Percentiles rank a stretch among this genome's conserved stretches.
phyloP scores from a whole-genome alignment of 306 rosid genomes.

The Arachis hypogaea region DNA sequence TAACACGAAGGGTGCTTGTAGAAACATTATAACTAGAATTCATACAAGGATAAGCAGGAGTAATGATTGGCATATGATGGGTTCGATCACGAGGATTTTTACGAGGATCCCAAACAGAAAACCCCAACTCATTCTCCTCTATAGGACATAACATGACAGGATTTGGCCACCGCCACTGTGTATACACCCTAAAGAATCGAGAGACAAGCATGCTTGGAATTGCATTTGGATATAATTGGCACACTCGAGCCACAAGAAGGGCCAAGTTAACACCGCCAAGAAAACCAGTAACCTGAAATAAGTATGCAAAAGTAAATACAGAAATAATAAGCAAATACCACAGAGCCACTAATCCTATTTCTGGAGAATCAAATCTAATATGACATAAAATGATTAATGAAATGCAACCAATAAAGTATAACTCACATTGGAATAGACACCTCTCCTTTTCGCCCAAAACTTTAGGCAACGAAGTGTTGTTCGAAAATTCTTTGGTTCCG shows the following conservation, averaged over 20 bases:
- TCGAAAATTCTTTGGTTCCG: constrained; percentile 61
- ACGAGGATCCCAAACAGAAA: constrained; percentile 91
- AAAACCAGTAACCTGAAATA: constrained; percentile 85
- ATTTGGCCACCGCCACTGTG: constrained; percentile 99
- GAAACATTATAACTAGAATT: constrained; percentile 95
- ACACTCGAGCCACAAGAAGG: constrained; percentile 87
- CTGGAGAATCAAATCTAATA: constrained; percentile 11
- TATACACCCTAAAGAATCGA: constrained; percentile 89
- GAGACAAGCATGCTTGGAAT: constrained; percentile 93
- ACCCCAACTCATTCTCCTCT: constrained; percentile 89
- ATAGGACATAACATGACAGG: constrained; percentile 89
- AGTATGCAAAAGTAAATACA: not conserved
- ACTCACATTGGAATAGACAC: constrained; percentile 93
- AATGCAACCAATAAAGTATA: not conserved
- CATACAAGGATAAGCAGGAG: constrained; percentile 99
- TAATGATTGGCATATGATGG: constrained; percentile 93
- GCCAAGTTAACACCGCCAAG: constrained; percentile 99
- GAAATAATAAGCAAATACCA: constrained; percentile 1
- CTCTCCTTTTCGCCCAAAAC: constrained; percentile 94
- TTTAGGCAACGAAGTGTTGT: constrained; percentile 84
- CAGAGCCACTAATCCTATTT: not conserved
- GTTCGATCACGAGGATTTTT: constrained; percentile 81
- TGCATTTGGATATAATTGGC: constrained; percentile 96
- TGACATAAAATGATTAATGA: not conserved
- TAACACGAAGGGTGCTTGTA: constrained; percentile 86